These are phyloP conservation scores for Aspergillus sp. DNA, from an alignment of 2,329 filamentous ascomycete species.

Conservation along the genomic window DNA sequence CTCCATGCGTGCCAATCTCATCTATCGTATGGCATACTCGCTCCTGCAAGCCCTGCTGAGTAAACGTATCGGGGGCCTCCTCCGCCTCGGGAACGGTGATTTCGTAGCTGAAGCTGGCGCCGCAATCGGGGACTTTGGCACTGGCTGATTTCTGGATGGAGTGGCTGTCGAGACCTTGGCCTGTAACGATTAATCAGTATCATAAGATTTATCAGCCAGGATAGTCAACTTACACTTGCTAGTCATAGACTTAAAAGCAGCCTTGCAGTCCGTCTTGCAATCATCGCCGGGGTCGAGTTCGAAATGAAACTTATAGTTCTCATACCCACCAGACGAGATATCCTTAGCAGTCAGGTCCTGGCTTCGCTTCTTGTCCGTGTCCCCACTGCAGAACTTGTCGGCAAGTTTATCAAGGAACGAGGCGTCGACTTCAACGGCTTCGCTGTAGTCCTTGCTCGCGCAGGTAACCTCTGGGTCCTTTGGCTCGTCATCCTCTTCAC, in stretches of 20 bases:
- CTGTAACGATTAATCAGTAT: background rate
- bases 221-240: background rate
- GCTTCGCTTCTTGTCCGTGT: background rate
- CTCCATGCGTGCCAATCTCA: background rate
- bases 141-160: background rate
- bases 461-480: background rate
- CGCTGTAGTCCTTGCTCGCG: background rate
- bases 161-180: background rate
- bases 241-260: background rate
- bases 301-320: background rate
- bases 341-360: background rate
- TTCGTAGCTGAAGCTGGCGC: background rate
- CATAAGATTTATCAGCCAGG: no score
- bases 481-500: background rate
- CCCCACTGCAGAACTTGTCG: background rate
- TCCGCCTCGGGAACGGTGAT: background rate
- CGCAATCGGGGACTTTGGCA: background rate
- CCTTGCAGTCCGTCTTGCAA: background rate
- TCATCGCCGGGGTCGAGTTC: background rate
- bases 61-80: background rate
- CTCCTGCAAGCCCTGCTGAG: background rate
- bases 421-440: background rate
- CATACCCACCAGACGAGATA: background rate
- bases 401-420: background rate
- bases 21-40: background rate